These are phyloP conservation scores for Phialocephala subalpina DNA, from an alignment of 2,329 filamentous ascomycete genomes.

Conservation along the genomic window DNA sequence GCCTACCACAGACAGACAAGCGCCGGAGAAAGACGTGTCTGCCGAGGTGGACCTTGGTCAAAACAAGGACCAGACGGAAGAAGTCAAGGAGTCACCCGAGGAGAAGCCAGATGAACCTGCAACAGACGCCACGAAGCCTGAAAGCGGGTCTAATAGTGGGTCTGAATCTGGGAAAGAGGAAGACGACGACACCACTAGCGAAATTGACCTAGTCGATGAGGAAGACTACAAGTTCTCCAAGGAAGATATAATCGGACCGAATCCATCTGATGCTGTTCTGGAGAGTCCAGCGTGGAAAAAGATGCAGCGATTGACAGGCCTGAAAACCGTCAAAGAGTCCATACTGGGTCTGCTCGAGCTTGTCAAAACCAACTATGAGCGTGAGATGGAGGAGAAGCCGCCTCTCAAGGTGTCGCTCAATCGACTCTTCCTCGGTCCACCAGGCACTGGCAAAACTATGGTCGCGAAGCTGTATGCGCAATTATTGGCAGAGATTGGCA, in stretches of 20 bases:
- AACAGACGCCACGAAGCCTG: neutral
- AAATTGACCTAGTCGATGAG: constrained; percentile 57
- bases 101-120: neutral
- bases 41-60: no score
- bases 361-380: constrained; percentile 68
- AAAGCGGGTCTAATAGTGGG: neutral
- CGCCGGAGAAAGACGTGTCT: no score
- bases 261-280: constrained; percentile 62
- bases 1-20: neutral
- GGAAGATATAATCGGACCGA: constrained; percentile 76
- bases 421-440: constrained; percentile 73
- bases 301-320: constrained; percentile 65
- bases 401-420: constrained; percentile 70
- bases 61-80: no score
- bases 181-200: constrained; percentile 59
- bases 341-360: constrained; percentile 66
- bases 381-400: constrained; percentile 69
- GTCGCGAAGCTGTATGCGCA: constrained; percentile 77
- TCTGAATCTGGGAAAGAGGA: neutral
- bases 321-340: constrained; percentile 68
- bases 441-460: constrained; percentile 80
- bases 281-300: constrained; percentile 63
- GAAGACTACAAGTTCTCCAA: constrained; percentile 68
- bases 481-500: constrained; percentile 72
- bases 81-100: neutral